A percentile compares a stretch with the other conserved stretches of the same genome.
Evolutionary conservation across 2,329 filamentous ascomycete genomes (phyloP).

Genomic region (Fusarium miscanthi): DNA sequence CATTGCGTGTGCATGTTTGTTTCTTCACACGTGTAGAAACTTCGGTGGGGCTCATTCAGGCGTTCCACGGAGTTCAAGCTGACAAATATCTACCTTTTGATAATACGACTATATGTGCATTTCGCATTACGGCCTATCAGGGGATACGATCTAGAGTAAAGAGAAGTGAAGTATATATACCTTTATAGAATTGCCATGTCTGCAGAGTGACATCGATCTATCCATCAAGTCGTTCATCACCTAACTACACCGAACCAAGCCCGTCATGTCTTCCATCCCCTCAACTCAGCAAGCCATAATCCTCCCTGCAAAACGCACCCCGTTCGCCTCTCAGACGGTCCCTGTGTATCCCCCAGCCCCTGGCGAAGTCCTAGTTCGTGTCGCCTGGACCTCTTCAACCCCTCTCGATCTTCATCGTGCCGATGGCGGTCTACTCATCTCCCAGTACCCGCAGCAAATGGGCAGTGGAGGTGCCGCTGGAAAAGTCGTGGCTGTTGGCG

Average conservation of each 20-base stretch:
- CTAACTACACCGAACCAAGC: neutral
- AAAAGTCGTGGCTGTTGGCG: conserved; percentile 62
- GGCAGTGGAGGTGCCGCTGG: conserved; percentile 65
- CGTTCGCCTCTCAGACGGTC: conserved; percentile 66
- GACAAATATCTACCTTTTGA: conserved; percentile 13
- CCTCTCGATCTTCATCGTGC: conserved; percentile 71
- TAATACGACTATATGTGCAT: neutral
- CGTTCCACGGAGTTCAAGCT: conserved; percentile 24
- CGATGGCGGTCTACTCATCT: conserved; percentile 67
- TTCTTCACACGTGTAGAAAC: neutral
- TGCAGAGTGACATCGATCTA: neutral
- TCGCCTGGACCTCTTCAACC: conserved; percentile 69
- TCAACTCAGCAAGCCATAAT: conserved; percentile 72
- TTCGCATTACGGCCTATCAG: neutral
- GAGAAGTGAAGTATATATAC: neutral
- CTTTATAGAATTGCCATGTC: neutral
- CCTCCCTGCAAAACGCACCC: conserved; percentile 62
- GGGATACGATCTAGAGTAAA: neutral
- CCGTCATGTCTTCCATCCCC: conserved; percentile 56
- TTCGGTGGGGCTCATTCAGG: conserved; percentile 12
- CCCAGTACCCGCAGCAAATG: conserved; percentile 59
- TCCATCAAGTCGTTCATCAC: neutral
- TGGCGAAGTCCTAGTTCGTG: conserved; percentile 64
- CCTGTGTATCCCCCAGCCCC: conserved; percentile 48
- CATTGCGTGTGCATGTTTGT: neutral